Percentiles rank a stretch among this genome's conserved stretches.
phyloP scores from a whole-genome alignment of 1,284 basidiomycete genomes.

The Wallemia hederae region DNA sequence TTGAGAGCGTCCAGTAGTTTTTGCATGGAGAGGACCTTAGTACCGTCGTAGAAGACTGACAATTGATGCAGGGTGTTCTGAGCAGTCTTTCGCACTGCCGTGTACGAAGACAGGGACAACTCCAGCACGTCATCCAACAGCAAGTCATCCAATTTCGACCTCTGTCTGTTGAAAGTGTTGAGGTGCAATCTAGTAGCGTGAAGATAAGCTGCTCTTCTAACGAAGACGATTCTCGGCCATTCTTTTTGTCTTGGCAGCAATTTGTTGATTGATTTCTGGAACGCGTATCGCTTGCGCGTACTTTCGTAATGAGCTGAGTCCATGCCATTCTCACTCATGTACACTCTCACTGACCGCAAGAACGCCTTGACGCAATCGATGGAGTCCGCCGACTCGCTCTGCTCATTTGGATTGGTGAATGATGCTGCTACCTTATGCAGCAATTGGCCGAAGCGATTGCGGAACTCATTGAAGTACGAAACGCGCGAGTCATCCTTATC shows the following conservation, averaged over 20 bases:
- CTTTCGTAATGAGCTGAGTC: constrained; percentile 20
- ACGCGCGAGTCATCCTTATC: constrained; percentile 49
- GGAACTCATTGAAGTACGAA: constrained; percentile 30
- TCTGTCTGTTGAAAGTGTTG: constrained; percentile 47
- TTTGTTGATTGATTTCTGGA: constrained; percentile 19
- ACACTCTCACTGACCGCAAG: constrained; percentile 26
- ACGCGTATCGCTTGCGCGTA: constrained; percentile 5
- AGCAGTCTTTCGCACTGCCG: constrained; percentile 22
- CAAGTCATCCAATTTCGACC: constrained; percentile 49
- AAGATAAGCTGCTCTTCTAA: constrained; percentile 37
- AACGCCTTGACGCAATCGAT: constrained; percentile 49
- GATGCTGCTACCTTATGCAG: constrained; percentile 37
- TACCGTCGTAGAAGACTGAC: constrained; percentile 49
- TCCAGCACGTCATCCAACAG: constrained; percentile 50
- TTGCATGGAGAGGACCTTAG: constrained; percentile 41
- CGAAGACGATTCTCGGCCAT: constrained; percentile 40
- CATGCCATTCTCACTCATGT: constrained; percentile 41
- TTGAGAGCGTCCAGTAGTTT: constrained; percentile 40
- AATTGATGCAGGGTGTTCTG: constrained; percentile 39
- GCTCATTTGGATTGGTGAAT: constrained; percentile 24
- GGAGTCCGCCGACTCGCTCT: constrained; percentile 46
- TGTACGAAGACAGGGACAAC: constrained; percentile 34
- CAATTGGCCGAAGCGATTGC: constrained; percentile 36
- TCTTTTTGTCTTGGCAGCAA: constrained; percentile 40
- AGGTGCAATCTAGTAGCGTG: constrained; percentile 24